A percentile compares a stretch with the other conserved stretches of the same genome.
phyloP scores from a whole-genome alignment of 2,329 filamentous ascomycete species.

The Beauveria pseudobassiana region DNA sequence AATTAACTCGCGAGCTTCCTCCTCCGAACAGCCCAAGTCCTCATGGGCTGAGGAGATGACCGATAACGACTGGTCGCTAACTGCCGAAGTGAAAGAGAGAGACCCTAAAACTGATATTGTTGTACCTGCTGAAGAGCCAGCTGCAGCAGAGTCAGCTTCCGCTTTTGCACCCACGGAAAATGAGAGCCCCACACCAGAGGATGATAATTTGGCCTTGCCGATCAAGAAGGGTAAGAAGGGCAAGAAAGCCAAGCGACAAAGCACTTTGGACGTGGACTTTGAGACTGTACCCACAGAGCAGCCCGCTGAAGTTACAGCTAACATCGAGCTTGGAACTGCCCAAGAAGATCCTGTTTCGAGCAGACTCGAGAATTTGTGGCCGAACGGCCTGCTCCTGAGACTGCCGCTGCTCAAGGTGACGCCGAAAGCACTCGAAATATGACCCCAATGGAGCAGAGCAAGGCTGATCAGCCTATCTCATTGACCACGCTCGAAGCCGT shows the following conservation, averaged over 20 bases:
- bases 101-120: not conserved
- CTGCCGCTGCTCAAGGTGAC: conserved; percentile 19
- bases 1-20: not conserved
- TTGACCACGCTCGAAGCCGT: not conserved
- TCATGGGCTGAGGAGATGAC: conserved; percentile 16
- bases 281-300: not conserved
- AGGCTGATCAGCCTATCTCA: conserved; percentile 10
- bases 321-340: not conserved
- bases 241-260: conserved; percentile 20
- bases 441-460: conserved; percentile 27
- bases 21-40: not conserved
- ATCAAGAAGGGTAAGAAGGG: conserved; percentile 39
- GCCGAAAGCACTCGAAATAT: conserved; percentile 12
- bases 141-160: not conserved
- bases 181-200: conserved; percentile 13
- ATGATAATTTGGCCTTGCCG: conserved; percentile 24
- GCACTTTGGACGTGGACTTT: not conserved
- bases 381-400: not conserved
- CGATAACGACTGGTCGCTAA: not conserved
- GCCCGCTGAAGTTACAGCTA: not conserved
- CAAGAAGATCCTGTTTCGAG: not conserved
- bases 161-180: not conserved
- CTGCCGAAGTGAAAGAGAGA: not conserved
- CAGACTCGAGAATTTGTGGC: not conserved
- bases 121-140: not conserved